phyloP scores from a whole-genome alignment of 495 filamentous ascomycete species.

The Chaetomidium leptoderma region DNA sequence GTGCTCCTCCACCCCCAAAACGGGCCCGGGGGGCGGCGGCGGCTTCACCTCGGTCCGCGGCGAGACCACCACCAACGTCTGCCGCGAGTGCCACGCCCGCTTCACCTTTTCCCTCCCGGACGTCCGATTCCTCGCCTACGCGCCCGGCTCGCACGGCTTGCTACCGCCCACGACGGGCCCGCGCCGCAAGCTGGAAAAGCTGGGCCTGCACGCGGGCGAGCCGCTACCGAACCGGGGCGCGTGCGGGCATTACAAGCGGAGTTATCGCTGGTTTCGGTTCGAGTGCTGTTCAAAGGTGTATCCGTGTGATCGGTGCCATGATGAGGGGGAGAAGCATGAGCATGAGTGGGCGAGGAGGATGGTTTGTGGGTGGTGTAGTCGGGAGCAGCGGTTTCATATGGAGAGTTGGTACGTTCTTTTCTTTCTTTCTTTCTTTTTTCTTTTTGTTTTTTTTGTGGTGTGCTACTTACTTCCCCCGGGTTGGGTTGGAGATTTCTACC shows the following conservation, averaged over 20 bases:
- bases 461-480: neutral
- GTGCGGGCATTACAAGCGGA: constrained; percentile 74
- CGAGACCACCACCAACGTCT: constrained; percentile 71
- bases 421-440: neutral
- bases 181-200: constrained; percentile 60
- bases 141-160: constrained; percentile 46
- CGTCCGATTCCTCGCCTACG: constrained; percentile 73
- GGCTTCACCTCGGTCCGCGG: constrained; percentile 67
- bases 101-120: constrained; percentile 81
- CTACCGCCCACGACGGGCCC: constrained; percentile 42
- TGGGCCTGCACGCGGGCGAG: constrained; percentile 75
- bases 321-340: constrained; percentile 63
- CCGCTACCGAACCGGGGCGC: constrained; percentile 71
- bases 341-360: constrained; percentile 85
- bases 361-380: constrained; percentile 79
- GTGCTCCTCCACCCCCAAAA: constrained; percentile 66
- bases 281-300: constrained; percentile 56
- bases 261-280: constrained; percentile 82
- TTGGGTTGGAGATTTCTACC: neutral
- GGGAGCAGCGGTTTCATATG: constrained; percentile 78
- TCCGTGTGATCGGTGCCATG: constrained; percentile 83
- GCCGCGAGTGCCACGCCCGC: constrained; percentile 75
- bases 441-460: neutral
- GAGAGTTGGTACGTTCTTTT: constrained; percentile 56
- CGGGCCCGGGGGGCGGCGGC: no score